These are phyloP conservation scores for Lachancea lanzarotensis DNA, from an alignment of 805 yeast genomes.

Conservation along the genomic window DNA sequence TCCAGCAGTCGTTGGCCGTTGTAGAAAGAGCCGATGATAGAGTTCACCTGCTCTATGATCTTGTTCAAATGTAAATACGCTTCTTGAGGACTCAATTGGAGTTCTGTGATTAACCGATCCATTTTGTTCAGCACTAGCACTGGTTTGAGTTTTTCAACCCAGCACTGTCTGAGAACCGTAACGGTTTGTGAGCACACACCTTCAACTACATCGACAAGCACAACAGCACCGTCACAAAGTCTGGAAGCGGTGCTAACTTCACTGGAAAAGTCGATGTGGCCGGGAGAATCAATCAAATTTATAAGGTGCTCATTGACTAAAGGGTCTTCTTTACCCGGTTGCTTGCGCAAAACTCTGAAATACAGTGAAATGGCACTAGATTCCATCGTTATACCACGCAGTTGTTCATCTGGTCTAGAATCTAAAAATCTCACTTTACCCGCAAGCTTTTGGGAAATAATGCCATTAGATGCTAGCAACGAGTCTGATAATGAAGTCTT, in stretches of 20 bases:
- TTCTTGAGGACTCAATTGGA: conserved; percentile 74
- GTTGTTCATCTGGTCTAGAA: conserved; percentile 91
- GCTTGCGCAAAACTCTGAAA: conserved; percentile 58
- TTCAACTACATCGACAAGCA: conserved; percentile 92
- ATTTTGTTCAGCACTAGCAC: conserved; percentile 84
- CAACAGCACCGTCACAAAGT: conserved; percentile 94
- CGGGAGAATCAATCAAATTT: conserved; percentile 95
- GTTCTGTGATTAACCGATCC: conserved; percentile 76
- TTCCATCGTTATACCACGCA: conserved; percentile 97
- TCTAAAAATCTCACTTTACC: conserved; percentile 92
- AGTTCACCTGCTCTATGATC: conserved; percentile 87
- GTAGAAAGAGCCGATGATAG: conserved; percentile 86
- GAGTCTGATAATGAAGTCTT: conserved; percentile 93
- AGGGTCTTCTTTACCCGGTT: conserved; percentile 38
- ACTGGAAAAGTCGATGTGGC: conserved; percentile 95
- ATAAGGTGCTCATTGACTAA: conserved; percentile 72
- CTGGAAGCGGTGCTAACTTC: conserved; percentile 96
- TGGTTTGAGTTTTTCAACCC: conserved; percentile 89
- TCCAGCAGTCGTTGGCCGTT: conserved; percentile 91
- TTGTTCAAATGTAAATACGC: conserved; percentile 76
- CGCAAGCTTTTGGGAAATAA: conserved; percentile 89
- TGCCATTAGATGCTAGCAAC: conserved; percentile 88
- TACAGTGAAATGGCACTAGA: conserved; percentile 92
- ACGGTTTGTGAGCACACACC: conserved; percentile 98
- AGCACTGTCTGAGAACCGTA: conserved; percentile 88